Evolutionary conservation across 129 eudicot genomes (phyloP), one percentile per base, ranked within the genome.

Genomic region (Glebionis coronaria): DNA sequence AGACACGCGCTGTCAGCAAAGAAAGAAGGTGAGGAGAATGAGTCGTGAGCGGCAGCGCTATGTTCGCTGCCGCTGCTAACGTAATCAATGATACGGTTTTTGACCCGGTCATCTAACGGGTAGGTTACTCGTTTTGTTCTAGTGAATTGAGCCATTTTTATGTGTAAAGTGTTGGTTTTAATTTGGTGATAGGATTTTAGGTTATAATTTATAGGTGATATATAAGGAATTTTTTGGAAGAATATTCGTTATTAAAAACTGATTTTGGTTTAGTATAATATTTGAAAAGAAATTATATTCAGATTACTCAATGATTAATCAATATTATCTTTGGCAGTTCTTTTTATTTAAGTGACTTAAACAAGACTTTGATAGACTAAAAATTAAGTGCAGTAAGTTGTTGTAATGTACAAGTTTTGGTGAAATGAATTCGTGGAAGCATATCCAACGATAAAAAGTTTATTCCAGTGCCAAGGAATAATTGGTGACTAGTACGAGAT

Each of bases 1-100:
- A 35, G 2, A 35, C 9, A 9, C 72, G 4, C 11, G 35, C 8
- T 15, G 31, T 1, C 54, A 59, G 0, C 61, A 78, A 16, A 78
- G 77, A 49, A 87, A 83, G 19, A 76, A 87, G 57, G 52, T 77
- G 23, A 85, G 80, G 5, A 87, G 95, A 35, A 35, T 35, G 42
- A 7, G 42, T 35, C 42, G 12, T 31, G 3, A 10, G 25, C 60
- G 14, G 7, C 31, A 13, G 60, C 60, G n/a, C 51, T 79, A 76
- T 87, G 85, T 23, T 82, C 92, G 68, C 90, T 86, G 1, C 90
- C 89, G 77, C 82, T 81, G 81, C 86, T 81, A 51, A 71, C 54
- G 47, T 82, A 82, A 16, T 86, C 87, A 74, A 83, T 56, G 70
- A 90, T 86, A 68, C 88, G 65, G 25, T 85, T 84, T 63, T 77